Evolutionary conservation across 495 filamentous ascomycete genomes (phyloP).

Genomic region (Friedmanniomyces endolithicus): DNA sequence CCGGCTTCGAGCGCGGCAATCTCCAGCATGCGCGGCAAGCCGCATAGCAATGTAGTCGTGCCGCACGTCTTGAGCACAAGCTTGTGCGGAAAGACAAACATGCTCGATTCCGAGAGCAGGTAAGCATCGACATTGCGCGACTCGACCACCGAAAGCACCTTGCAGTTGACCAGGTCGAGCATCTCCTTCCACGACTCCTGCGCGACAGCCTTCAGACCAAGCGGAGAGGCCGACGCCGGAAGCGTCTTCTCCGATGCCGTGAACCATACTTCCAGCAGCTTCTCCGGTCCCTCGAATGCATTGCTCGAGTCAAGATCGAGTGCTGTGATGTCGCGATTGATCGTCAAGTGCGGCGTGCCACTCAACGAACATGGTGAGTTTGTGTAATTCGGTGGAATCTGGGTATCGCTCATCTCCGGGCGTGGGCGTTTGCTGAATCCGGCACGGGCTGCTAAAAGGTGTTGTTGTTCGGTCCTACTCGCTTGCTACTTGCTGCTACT

Average conservation of each 20-base stretch:
- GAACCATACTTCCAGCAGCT: conserved; percentile 98
- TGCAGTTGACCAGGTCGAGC: conserved; percentile 96
- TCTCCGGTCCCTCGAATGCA: conserved; percentile 98
- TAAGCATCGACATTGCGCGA: conserved; percentile 97
- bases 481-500: background rate
- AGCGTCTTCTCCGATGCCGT: conserved; percentile 63
- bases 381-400: conserved; percentile 66
- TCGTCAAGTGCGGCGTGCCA: conserved; percentile 77
- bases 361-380: conserved; percentile 62
- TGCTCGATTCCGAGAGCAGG: conserved; percentile 93
- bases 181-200: conserved; percentile 86
- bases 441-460: no score
- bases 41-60: conserved; percentile 84
- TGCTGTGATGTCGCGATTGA: conserved; percentile 82
- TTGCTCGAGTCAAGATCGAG: conserved; percentile 90
- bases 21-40: conserved; percentile 76
- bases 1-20: conserved; percentile 80
- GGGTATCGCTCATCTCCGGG: conserved; percentile 69
- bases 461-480: conserved; percentile 2
- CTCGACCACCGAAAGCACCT: conserved; percentile 86
- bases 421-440: background rate
- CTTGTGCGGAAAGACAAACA: conserved; percentile 99
- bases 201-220: conserved; percentile 76
- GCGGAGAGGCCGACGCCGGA: conserved; percentile 52
- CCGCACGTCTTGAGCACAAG: conserved; percentile 98